Percentiles rank a stretch among this genome's conserved stretches.
Conservation (phyloP, 768 basidiomycete species). For the Boletus pseudopeckii region DNA sequence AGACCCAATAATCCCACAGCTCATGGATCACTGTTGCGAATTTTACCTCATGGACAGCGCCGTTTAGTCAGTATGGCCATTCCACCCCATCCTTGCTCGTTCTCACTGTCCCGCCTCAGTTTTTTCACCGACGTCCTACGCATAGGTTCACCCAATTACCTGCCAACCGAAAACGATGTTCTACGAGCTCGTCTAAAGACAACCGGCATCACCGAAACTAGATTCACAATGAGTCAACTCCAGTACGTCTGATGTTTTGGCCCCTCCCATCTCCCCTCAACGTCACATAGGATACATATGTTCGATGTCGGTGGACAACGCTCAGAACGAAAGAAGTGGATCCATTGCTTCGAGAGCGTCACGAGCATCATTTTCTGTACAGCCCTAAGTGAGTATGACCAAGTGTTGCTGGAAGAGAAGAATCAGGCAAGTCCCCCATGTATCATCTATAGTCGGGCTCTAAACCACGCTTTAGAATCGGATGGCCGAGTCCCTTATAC, state of each 20-base stretch:
- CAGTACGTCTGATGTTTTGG: slow-evolving; percentile 38
- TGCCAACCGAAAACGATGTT: slow-evolving; percentile 84
- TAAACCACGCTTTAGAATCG: slow-evolving; percentile 48
- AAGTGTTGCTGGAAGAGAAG: slow-evolving; percentile 62
- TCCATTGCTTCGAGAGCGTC: slow-evolving; percentile 75
- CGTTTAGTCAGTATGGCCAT: slow-evolving; percentile 57
- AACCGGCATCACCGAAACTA: slow-evolving; percentile 86
- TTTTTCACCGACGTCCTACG: slow-evolving; percentile 86
- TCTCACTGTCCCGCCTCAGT: slow-evolving; percentile 35
- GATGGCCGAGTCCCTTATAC: slow-evolving; percentile 68
- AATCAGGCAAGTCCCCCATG: slow-evolving; percentile 23
- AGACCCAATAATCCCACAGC: slow-evolving; percentile 53
- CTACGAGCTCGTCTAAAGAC: slow-evolving; percentile 86
- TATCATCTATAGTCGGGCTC: not conserved
- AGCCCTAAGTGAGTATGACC: slow-evolving; percentile 72
- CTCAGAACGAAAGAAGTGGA: slow-evolving; percentile 81
- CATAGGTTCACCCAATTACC: slow-evolving; percentile 77
- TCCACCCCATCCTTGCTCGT: not conserved
- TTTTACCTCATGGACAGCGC: slow-evolving; percentile 98
- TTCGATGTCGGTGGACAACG: slow-evolving; percentile 81
- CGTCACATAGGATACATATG: slow-evolving; percentile 51
- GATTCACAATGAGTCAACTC: slow-evolving; percentile 67
- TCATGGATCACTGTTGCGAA: slow-evolving; percentile 61
- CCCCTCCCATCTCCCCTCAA: not conserved
- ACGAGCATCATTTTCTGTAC: slow-evolving; percentile 80